Evolutionary conservation across 2,329 filamentous ascomycete species (phyloP).

Genomic region (Penicillium palitans): DNA sequence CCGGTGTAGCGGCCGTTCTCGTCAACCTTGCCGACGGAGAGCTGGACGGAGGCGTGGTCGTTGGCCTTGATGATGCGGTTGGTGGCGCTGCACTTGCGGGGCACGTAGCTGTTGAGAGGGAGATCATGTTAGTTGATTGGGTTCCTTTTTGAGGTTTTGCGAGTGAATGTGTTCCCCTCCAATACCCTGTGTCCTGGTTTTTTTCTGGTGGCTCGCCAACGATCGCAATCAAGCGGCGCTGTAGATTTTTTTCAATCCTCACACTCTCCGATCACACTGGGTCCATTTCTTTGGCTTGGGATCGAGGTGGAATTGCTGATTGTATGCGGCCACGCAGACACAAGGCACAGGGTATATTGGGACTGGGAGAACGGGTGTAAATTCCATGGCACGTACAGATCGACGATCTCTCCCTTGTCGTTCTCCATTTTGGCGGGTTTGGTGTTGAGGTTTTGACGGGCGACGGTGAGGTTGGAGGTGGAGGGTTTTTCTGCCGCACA

Average conservation of each 20-base stretch:
- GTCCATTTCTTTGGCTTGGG: slow-evolving; percentile 7
- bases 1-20: slow-evolving; percentile 97
- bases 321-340: slow-evolving; percentile 16
- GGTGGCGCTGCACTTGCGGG: slow-evolving; percentile 97
- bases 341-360: slow-evolving; percentile 17
- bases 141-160: slow-evolving; percentile 9
- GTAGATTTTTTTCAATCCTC: not conserved
- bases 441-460: slow-evolving; percentile 41
- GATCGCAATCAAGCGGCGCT: slow-evolving; percentile 6
- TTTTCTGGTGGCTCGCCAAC: slow-evolving; percentile 9
- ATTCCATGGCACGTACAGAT: slow-evolving; percentile 70
- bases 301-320: slow-evolving; percentile 10
- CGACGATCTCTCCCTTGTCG: slow-evolving; percentile 99
- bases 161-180: slow-evolving; percentile 4
- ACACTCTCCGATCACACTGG: not conserved
- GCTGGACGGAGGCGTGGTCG: slow-evolving; percentile 98
- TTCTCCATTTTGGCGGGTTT: slow-evolving; percentile 85
- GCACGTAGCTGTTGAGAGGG: slow-evolving; percentile 72
- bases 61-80: slow-evolving; percentile 99
- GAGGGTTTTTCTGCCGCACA: slow-evolving; percentile 34
- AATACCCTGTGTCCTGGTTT: slow-evolving; percentile 8
- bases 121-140: slow-evolving; percentile 12
- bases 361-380: slow-evolving; percentile 14
- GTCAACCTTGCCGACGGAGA: slow-evolving; percentile 96
- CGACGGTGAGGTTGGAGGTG: slow-evolving; percentile 35